Conservation (phyloP, 164 flowering plant genomes). For the Paratinospora sagittata region DNA sequence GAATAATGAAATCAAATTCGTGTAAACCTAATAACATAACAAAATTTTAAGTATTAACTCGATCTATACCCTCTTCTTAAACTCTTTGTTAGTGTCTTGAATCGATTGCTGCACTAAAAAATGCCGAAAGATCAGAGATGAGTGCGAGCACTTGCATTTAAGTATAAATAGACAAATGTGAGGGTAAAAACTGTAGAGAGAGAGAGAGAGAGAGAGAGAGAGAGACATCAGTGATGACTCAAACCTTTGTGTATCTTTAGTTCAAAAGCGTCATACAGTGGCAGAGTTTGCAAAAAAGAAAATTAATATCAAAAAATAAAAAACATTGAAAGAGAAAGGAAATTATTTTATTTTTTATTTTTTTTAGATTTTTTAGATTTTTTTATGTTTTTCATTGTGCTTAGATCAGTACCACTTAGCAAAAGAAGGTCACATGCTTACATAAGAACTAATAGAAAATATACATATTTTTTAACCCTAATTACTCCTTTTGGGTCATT, state of each 20-base stretch:
- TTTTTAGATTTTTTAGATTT: too few species aligned
- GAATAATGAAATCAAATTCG: background rate
- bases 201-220: constrained; percentile 1
- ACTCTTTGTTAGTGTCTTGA: background rate
- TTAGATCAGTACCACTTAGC: too few species aligned
- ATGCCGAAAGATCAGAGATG: background rate
- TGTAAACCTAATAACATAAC: background rate
- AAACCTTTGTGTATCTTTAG: background rate
- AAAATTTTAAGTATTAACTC: background rate
- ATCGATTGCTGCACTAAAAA: background rate
- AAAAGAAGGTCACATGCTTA: too few species aligned
- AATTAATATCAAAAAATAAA: background rate
- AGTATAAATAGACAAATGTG: background rate
- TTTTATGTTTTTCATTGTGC: too few species aligned
- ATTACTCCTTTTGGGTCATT: background rate
- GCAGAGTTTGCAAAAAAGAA: background rate
- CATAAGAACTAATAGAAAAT: too few species aligned
- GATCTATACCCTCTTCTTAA: background rate
- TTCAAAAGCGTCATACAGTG: background rate
- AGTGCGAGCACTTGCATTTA: background rate
- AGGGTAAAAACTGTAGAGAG: background rate
- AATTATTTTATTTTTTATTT: too few species aligned
- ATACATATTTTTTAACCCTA: background rate
- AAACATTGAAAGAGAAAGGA: background rate
- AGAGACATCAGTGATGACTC: constrained; percentile 2